Conservation (phyloP, 805 yeast species). For the Saccharomycopsis sp. region DNA sequence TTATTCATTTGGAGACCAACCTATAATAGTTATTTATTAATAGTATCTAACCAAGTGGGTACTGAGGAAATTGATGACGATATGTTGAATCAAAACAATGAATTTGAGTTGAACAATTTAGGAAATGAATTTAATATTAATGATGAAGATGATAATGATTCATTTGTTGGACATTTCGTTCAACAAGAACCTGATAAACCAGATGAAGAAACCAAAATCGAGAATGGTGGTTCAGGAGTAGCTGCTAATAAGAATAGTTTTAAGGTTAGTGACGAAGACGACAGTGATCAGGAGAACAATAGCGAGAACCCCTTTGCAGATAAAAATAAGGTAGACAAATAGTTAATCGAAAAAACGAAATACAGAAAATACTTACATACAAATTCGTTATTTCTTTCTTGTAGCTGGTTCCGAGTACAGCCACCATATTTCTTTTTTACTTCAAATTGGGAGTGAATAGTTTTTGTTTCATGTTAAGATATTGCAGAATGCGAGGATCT, state of each 20-base stretch:
- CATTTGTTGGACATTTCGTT: conserved; percentile 25
- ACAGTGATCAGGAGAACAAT: conserved; percentile 14
- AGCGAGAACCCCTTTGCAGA: conserved; percentile 9
- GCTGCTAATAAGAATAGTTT: conserved; percentile 11
- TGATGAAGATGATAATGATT: conserved; percentile 32
- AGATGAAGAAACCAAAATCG: neutral
- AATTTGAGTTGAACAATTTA: conserved; percentile 31
- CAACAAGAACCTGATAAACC: conserved; percentile 21
- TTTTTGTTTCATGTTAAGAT: no score
- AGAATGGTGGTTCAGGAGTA: neutral
- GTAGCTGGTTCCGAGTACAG: no score
- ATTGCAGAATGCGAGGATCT: no score
- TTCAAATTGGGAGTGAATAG: no score
- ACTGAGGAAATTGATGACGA: conserved; percentile 65
- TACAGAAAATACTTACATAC: no score
- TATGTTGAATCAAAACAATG: conserved; percentile 43
- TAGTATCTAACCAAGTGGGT: conserved; percentile 88
- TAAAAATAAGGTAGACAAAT: conserved; percentile 2
- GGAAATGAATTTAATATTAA: conserved; percentile 33
- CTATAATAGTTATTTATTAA: conserved; percentile 87
- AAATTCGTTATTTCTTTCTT: no score
- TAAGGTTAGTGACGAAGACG: conserved; percentile 20
- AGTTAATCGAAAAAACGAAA: neutral
- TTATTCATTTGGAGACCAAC: conserved; percentile 98
- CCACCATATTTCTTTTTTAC: no score